Evolutionary conservation across 164 flowering plant species (phyloP), one percentile per base, ranked within the genome.

Genomic region (Sedum album): DNA sequence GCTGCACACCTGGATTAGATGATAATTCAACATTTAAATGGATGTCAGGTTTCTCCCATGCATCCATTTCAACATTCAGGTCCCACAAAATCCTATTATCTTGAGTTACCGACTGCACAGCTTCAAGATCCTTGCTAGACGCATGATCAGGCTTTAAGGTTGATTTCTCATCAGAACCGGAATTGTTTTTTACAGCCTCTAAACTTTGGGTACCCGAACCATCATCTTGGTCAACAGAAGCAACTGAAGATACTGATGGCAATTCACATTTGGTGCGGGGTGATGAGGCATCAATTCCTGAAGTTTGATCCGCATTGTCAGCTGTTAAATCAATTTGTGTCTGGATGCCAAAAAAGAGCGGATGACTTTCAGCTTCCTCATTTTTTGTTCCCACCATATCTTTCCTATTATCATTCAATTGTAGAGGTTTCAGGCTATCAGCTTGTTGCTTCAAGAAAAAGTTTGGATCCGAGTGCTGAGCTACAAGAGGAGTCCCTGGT

Each of bases 21-120:
- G 67, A 55, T 21, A 55, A 65, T 63, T 44, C 72, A 46, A 41
- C 70, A 76, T 31, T 8, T 25, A 70, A 21, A 79, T 74, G 78
- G 71, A 73, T 82, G 61, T 30, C 38, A 49, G 89, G 85, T 53
- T 73, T 49, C 25, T 70, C 85, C 91, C 91, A 89, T 25, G 80
- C 84, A 66, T 88, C 89, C 87, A 86, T 85, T 25, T 68, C 73
- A 53, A 78, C 74, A 65, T 89, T 89, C 63, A 89, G 70, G 76
- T 89, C 96, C 92, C 91, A 89, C 64, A 79, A 77, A 28, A 74
- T 76, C 70, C 92, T 73, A 39, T 70, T 81, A 70, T 80, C 90
- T 53, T 77, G 79, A 2, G 71, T 70, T 33, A 74, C 53, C 21
- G 72, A 30, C 60, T 30, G 66, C 53, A 64, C 68, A 25, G 65